These are phyloP conservation scores for Aspergillus felis DNA, from an alignment of 2,329 filamentous ascomycete species.

Conservation along the genomic window DNA sequence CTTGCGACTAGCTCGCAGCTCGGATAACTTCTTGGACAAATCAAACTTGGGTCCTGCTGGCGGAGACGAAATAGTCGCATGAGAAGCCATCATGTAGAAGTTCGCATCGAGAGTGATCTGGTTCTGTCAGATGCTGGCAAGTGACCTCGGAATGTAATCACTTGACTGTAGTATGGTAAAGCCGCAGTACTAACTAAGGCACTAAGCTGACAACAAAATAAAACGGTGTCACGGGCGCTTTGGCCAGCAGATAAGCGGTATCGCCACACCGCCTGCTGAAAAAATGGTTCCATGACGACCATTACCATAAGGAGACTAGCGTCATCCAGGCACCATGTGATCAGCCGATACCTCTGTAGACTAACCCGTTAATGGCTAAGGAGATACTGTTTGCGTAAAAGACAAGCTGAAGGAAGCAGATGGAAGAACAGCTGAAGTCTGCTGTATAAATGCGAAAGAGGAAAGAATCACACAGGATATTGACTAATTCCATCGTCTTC, in stretches of 20 bases:
- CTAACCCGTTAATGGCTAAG: conserved; percentile 8
- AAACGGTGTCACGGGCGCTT: not conserved
- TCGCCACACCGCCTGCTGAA: conserved; percentile 8
- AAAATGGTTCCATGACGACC: not conserved
- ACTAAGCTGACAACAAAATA: not conserved
- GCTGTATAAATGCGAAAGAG: not conserved
- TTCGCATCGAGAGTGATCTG: not conserved
- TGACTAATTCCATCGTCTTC: not conserved
- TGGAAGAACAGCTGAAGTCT: not conserved
- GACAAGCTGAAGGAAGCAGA: not conserved
- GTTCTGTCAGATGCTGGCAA: not conserved
- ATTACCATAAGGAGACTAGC: conserved; percentile 6
- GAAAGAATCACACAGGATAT: not conserved
- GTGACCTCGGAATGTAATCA: not conserved
- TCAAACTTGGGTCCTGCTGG: conserved; percentile 27
- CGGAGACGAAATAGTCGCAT: conserved; percentile 8
- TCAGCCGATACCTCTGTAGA: not conserved
- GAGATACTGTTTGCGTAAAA: conserved; percentile 6
- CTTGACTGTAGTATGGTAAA: too few relatives aligned
- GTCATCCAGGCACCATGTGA: conserved; percentile 6
- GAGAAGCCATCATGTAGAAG: conserved; percentile 21
- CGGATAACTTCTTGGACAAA: conserved; percentile 39
- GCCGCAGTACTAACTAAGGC: too few relatives aligned
- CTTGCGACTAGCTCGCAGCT: conserved; percentile 34
- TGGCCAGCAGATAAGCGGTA: not conserved